A percentile compares a stretch with the other conserved stretches of the same genome.
phyloP scores from a whole-genome alignment of 495 filamentous ascomycete genomes.

The Neurospora sp. region DNA sequence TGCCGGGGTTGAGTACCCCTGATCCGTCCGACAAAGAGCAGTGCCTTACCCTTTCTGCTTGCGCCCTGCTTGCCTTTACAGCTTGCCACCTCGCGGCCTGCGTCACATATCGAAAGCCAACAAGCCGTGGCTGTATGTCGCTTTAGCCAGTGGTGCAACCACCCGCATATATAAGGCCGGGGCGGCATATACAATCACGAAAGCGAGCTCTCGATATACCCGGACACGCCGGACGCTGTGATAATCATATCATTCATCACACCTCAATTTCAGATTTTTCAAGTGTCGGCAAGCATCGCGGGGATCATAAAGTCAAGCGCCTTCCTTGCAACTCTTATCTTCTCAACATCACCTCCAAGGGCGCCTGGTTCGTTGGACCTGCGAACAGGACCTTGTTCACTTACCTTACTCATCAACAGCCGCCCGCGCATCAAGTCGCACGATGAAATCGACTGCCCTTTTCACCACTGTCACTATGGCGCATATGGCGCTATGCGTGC shows the following conservation, averaged over 20 bases:
- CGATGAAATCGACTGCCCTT: slow-evolving; percentile 12
- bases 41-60: neutral
- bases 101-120: neutral
- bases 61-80: neutral
- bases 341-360: neutral
- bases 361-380: neutral
- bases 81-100: neutral
- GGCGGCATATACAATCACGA: neutral
- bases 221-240: neutral
- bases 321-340: neutral
- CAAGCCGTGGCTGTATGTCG: neutral
- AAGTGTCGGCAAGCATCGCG: neutral
- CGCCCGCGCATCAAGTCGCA: neutral
- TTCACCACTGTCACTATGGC: slow-evolving; percentile 11
- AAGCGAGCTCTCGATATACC: neutral
- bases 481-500: slow-evolving; percentile 10
- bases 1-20: neutral
- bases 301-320: neutral
- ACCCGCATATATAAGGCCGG: neutral
- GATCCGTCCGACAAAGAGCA: neutral
- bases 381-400: neutral
- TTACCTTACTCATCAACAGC: neutral
- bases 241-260: neutral
- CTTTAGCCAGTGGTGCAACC: neutral
- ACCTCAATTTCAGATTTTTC: neutral